phyloP scores from a whole-genome alignment of 768 basidiomycete species.

The Podaxis sp. region DNA sequence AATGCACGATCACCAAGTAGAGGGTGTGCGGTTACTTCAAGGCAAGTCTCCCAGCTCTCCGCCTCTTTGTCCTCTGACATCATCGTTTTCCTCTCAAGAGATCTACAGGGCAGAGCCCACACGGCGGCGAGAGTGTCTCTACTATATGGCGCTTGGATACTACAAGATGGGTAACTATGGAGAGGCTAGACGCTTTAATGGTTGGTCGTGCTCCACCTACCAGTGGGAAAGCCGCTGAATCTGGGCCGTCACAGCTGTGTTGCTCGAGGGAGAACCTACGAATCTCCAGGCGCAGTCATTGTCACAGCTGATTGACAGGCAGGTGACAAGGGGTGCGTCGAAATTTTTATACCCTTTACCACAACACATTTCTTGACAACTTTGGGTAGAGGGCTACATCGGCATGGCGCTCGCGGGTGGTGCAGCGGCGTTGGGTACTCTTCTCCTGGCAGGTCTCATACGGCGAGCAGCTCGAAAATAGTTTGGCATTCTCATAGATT shows the following conservation, averaged over 20 bases:
- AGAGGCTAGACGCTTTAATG: slow-evolving; percentile 90
- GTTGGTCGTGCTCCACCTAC: slow-evolving; percentile 46
- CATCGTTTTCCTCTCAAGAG: slow-evolving; percentile 47
- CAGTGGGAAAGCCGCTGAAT: background rate
- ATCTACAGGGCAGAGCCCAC: slow-evolving; percentile 87
- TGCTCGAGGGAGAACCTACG: slow-evolving; percentile 88
- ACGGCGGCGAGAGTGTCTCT: slow-evolving; percentile 90
- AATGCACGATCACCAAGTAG: slow-evolving; percentile 79
- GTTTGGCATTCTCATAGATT: slow-evolving; percentile 17
- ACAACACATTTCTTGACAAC: slow-evolving; percentile 1
- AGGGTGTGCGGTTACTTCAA: slow-evolving; percentile 90
- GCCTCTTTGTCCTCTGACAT: slow-evolving; percentile 12
- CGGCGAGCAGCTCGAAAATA: slow-evolving; percentile 75
- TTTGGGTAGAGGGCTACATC: slow-evolving; percentile 85
- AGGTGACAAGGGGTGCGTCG: slow-evolving; percentile 72
- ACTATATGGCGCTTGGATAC: slow-evolving; percentile 94
- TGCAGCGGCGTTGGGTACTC: slow-evolving; percentile 79
- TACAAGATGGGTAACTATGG: slow-evolving; percentile 97
- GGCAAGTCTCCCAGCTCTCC: slow-evolving; percentile 41
- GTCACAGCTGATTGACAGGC: slow-evolving; percentile 80
- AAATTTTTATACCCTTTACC: background rate
- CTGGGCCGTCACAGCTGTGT: slow-evolving; percentile 51
- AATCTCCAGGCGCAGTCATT: slow-evolving; percentile 94
- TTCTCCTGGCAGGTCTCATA: slow-evolving; percentile 74
- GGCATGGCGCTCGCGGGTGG: slow-evolving; percentile 96